Evolutionary conservation across 371 early-diverging fungal genomes (phyloP).

Genomic region (Mucor ambiguus): DNA sequence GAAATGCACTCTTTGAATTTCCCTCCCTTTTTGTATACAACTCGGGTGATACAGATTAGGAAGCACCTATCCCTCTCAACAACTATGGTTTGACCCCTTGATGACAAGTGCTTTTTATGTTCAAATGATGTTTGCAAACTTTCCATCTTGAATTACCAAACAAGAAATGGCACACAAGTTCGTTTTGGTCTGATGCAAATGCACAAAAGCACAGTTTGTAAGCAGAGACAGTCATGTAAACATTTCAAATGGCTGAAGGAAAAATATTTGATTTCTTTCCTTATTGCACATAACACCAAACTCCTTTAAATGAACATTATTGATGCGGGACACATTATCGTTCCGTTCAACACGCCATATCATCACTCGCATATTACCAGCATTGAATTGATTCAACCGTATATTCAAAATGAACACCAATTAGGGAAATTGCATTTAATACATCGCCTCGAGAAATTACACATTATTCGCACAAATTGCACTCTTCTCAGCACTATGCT

Average conservation of each 20-base stretch:
- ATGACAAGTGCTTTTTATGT: conserved; percentile 7
- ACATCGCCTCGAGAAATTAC: not conserved
- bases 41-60: conserved; percentile 2
- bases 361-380: not conserved
- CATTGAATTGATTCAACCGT: not conserved
- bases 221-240: not conserved
- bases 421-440: not conserved
- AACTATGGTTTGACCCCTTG: conserved; percentile 1
- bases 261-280: not conserved
- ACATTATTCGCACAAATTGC: not conserved
- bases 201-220: not conserved
- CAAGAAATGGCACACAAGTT: not conserved
- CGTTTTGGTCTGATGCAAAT: not conserved
- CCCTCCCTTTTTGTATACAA: conserved; percentile 3
- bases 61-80: conserved; percentile 2
- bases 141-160: not conserved
- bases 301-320: conserved; percentile 5
- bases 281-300: not conserved
- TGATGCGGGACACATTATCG: not conserved
- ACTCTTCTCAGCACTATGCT: not conserved
- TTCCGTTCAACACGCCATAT: not conserved
- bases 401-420: not conserved
- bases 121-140: conserved; percentile 3
- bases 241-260: not conserved
- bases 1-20: not conserved